A percentile compares a stretch with the other conserved stretches of the same genome.
These are phyloP conservation scores for Venturiaceae sp. DNA, from an alignment of 2,329 filamentous ascomycete species.

Conservation along the genomic window DNA sequence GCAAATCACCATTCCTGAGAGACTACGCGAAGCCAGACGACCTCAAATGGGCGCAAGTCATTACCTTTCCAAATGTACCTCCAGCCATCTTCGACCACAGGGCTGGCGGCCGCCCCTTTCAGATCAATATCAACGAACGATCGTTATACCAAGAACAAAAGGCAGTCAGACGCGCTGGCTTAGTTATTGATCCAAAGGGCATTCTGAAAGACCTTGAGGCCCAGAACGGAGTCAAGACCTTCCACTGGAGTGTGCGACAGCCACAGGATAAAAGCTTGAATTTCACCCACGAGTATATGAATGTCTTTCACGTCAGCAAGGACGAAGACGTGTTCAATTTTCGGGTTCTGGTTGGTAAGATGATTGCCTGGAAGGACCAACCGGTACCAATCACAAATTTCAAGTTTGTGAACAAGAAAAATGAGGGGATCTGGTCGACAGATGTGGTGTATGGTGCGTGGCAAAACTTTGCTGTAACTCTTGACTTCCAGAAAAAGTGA, in stretches of 20 bases:
- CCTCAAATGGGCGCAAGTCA: conserved; percentile 40
- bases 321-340: conserved; percentile 31
- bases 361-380: conserved; percentile 31
- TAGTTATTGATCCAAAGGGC: conserved; percentile 38
- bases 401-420: conserved; percentile 27
- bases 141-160: conserved; percentile 48
- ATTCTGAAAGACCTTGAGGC: conserved; percentile 42
- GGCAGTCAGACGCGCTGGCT: conserved; percentile 51
- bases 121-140: conserved; percentile 46
- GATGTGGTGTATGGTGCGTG: conserved; percentile 41
- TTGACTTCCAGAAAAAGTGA: conserved; percentile 48
- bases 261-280: conserved; percentile 38
- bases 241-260: conserved; percentile 51
- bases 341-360: conserved; percentile 44
- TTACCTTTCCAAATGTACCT: conserved; percentile 35
- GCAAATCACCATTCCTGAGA: conserved; percentile 38
- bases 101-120: conserved; percentile 33
- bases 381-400: conserved; percentile 33
- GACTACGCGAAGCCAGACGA: conserved; percentile 43
- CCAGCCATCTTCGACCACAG: conserved; percentile 36
- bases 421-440: conserved; percentile 36
- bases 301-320: conserved; percentile 27
- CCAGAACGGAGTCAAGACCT: conserved; percentile 46
- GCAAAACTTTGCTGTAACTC: conserved; percentile 52
- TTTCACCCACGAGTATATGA: conserved; percentile 51